Evolutionary conservation across 73 alveolate genomes (phyloP).

Genomic region (Paramecium sexaurelia): DNA sequence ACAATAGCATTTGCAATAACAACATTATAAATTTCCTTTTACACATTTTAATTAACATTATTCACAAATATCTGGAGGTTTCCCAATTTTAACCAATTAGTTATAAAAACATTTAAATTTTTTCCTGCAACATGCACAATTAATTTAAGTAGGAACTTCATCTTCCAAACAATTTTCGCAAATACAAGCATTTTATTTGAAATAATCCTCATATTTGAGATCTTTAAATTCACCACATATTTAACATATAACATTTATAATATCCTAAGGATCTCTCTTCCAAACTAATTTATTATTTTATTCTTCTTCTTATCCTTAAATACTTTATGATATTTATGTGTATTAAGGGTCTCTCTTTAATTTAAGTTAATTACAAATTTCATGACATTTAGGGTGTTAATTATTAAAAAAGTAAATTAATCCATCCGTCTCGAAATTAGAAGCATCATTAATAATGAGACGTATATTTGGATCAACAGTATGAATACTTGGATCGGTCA

Average conservation of each 20-base stretch:
- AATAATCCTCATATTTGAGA: not conserved
- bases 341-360: not conserved
- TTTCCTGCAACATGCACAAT: not conserved
- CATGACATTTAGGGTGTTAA: not conserved
- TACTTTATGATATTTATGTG: too few species aligned
- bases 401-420: not conserved
- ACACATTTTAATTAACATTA: not conserved
- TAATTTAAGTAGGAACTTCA: not conserved
- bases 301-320: not conserved
- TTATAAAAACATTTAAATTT: not conserved
- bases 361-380: not conserved
- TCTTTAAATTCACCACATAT: constrained; percentile 1
- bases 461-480: not conserved
- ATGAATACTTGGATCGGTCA: constrained; percentile 46
- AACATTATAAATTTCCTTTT: not conserved
- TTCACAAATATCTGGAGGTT: not conserved
- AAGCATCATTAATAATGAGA: not conserved
- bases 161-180: not conserved
- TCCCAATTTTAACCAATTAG: not conserved
- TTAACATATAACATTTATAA: not conserved
- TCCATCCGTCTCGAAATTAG: not conserved
- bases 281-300: not conserved
- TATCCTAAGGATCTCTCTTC: not conserved
- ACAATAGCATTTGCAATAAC: not conserved
- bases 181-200: not conserved